Base-by-base conservation (phyloP, 495 filamentous ascomycete species). In the Podospora bellae-mahoneyi region DNA sequence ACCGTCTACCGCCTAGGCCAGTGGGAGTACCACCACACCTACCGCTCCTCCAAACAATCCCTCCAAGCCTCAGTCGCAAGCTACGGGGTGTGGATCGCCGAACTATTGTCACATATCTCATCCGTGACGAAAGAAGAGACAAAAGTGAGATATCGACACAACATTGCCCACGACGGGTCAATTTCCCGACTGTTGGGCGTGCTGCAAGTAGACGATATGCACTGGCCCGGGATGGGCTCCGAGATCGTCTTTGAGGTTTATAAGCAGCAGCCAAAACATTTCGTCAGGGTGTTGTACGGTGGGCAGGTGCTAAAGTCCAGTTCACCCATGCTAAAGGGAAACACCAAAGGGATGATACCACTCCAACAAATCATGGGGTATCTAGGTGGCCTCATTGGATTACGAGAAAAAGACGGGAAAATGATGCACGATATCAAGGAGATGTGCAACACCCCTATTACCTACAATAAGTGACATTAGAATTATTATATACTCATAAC, bases 211-310 rank as follows among this genome's bases (percentile, higher is more conserved):
- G 85, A 89, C 53, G 71, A 76, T 54, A 92, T 91, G 89, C 85
- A 90, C 4, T 92, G 90, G 90, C 89, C 89, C 0, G 90, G 90
- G 0, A 90, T 92, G 87, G 90, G 90, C 0, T 78, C 81, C 9
- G 89, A 91, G 74, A 78, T 91, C 5, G 82, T 90, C 0, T 91
- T 92, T 72, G 90, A 92, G 78, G 56, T 90, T 13, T 89, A 86
- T 64, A 78, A 76, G 62, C 75, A 72, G 58, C 70, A 53, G 61
- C 58, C 56, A 67, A 62, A 57, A 59, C 80, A 77, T 66, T 88
- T 80, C 63, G 74, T 89, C 0, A 80, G 89, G 62, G 86, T 91
- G 0, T 71, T 92, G 19, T 92, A 86, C 81, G 84, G 85, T 39
- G 89, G 89, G 0, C 74, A 81, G 72, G 81, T 87, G n/a, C 71